Conservation (phyloP, 192 early-diverging fungal genomes). For the Coemansia sp. region DNA sequence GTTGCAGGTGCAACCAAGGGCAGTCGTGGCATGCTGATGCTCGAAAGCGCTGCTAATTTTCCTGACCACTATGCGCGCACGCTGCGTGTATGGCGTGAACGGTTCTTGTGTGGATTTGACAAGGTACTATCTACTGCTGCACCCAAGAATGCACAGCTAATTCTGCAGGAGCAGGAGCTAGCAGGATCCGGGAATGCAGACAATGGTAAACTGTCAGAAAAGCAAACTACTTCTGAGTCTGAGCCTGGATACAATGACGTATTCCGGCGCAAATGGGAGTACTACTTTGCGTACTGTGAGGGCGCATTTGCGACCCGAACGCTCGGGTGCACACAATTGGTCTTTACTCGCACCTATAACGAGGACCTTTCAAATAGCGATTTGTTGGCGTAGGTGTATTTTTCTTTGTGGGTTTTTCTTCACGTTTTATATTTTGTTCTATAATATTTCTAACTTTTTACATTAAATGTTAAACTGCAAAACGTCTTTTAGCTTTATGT, state of each 20-base stretch:
- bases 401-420: slow-evolving; percentile 6
- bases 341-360: slow-evolving; percentile 55
- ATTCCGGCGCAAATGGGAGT: slow-evolving; percentile 76
- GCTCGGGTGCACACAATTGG: slow-evolving; percentile 62
- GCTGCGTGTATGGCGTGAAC: slow-evolving; percentile 66
- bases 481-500: not conserved
- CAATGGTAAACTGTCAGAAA: not conserved
- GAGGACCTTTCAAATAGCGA: slow-evolving; percentile 24
- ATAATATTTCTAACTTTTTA: not conserved
- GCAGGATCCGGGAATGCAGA: not conserved
- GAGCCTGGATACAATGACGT: slow-evolving; percentile 52
- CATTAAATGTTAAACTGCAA: not conserved
- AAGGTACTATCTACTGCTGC: slow-evolving; percentile 19
- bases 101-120: slow-evolving; percentile 57
- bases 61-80: slow-evolving; percentile 71
- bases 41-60: slow-evolving; percentile 63
- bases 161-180: slow-evolving; percentile 19
- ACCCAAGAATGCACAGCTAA: slow-evolving; percentile 22
- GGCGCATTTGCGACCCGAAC: slow-evolving; percentile 69
- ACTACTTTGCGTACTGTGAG: slow-evolving; percentile 81
- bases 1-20: slow-evolving; percentile 57
- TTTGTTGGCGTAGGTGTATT: not conserved
- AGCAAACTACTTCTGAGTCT: not conserved
- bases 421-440: not conserved
- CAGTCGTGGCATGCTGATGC: slow-evolving; percentile 55